Evolutionary conservation across 2,329 filamentous ascomycete genomes (phyloP).

Genomic region (Penicillium palitans): DNA sequence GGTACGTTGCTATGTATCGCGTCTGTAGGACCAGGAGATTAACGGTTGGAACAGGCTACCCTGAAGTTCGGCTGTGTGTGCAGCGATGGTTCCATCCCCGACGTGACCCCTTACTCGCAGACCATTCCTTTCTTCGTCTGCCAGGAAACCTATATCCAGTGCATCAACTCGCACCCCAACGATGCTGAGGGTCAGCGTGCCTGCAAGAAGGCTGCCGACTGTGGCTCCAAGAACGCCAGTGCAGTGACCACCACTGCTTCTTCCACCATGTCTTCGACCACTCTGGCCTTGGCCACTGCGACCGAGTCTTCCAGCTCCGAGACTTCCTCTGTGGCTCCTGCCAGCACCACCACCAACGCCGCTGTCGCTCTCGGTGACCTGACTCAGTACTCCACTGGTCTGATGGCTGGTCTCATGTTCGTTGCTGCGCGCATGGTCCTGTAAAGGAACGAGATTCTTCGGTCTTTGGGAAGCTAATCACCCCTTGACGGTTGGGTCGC

Average conservation of each 20-base stretch:
- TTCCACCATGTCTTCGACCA: slow-evolving; percentile 29
- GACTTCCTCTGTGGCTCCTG: slow-evolving; percentile 30
- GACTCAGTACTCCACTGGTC: slow-evolving; percentile 53
- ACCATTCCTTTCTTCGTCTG: slow-evolving; percentile 64
- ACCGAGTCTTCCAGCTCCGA: slow-evolving; percentile 30
- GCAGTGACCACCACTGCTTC: slow-evolving; percentile 30
- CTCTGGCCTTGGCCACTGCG: slow-evolving; percentile 31
- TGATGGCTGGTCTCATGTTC: slow-evolving; percentile 55
- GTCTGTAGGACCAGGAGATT: not conserved
- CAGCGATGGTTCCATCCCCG: slow-evolving; percentile 54
- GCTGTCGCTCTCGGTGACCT: slow-evolving; percentile 49
- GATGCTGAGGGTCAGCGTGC: slow-evolving; percentile 47
- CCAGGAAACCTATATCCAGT: slow-evolving; percentile 52
- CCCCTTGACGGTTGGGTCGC: slow-evolving; percentile 2
- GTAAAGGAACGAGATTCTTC: slow-evolving; percentile 40
- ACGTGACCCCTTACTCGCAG: slow-evolving; percentile 57
- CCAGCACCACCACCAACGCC: slow-evolving; percentile 39
- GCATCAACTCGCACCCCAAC: slow-evolving; percentile 48
- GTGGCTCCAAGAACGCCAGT: slow-evolving; percentile 53
- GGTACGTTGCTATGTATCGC: slow-evolving; percentile 47
- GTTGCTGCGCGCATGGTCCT: slow-evolving; percentile 59
- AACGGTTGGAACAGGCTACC: slow-evolving; percentile 26
- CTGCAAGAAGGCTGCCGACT: slow-evolving; percentile 53
- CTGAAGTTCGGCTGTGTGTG: slow-evolving; percentile 61
- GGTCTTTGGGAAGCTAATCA: slow-evolving; percentile 3